Evolutionary conservation across 495 filamentous ascomycete genomes (phyloP).

Genomic region (Lasiosphaeria miniovina): DNA sequence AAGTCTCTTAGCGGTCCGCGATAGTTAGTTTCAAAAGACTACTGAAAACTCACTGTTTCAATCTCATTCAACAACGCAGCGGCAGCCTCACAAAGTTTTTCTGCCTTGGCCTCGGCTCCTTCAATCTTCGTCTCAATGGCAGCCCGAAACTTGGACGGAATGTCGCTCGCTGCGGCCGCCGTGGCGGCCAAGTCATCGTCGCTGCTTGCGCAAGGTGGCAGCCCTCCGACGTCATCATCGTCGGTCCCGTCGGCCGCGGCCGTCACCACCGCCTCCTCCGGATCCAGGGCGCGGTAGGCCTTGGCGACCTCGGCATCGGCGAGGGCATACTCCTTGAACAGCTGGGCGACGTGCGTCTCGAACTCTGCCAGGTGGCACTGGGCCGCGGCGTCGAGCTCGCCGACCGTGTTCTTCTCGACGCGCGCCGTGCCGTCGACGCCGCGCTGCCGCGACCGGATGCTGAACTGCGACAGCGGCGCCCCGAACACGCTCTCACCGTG

Average conservation of each 20-base stretch:
- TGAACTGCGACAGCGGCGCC: conserved; percentile 10
- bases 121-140: conserved; percentile 18
- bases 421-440: conserved; percentile 11
- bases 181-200: background rate
- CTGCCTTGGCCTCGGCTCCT: conserved; percentile 14
- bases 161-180: background rate
- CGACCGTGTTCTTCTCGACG: conserved; percentile 19
- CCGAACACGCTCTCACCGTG: conserved; percentile 10
- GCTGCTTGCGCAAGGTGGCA: background rate
- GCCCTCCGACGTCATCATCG: background rate
- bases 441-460: conserved; percentile 16
- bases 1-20: background rate
- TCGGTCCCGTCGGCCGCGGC: background rate
- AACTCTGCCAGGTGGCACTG: conserved; percentile 22
- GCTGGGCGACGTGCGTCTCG: conserved; percentile 19
- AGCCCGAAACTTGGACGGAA: conserved; percentile 10
- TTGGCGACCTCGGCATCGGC: conserved; percentile 29
- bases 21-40: background rate
- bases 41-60: conserved; percentile 19
- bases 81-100: conserved; percentile 15
- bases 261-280: conserved; percentile 2
- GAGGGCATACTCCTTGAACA: conserved; percentile 21
- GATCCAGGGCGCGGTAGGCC: conserved; percentile 11
- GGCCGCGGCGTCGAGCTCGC: conserved; percentile 19
- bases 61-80: conserved; percentile 17